phyloP scores from a whole-genome alignment of 2,329 filamentous ascomycete species.

The Lasiodiplodia hormozganensis region DNA sequence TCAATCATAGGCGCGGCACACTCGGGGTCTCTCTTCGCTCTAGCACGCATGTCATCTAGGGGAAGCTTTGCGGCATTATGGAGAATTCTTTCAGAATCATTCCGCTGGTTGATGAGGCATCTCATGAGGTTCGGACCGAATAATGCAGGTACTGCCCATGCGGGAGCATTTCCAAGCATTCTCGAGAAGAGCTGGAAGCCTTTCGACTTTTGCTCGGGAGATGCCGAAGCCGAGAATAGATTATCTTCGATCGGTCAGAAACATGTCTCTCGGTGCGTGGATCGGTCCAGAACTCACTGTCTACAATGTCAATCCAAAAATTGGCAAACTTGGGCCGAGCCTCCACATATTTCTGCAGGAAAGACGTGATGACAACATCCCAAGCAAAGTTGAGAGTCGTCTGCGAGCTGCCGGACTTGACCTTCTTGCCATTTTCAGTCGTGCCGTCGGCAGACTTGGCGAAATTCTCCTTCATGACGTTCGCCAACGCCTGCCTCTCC shows the following conservation, averaged over 20 bases:
- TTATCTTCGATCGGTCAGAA: constrained; percentile 63
- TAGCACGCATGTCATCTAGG: constrained; percentile 72
- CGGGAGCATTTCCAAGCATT: constrained; percentile 65
- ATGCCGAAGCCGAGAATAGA: constrained; percentile 81
- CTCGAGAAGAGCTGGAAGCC: constrained; percentile 88
- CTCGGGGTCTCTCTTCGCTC: constrained; percentile 66
- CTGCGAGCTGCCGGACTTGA: constrained; percentile 76
- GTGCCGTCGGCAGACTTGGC: constrained; percentile 56
- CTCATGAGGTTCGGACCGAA: constrained; percentile 86
- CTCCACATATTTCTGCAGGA: constrained; percentile 38
- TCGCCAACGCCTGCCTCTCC: constrained; percentile 72
- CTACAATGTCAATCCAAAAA: constrained; percentile 87
- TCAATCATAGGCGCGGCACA: constrained; percentile 68
- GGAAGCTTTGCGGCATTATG: constrained; percentile 80
- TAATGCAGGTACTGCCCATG: constrained; percentile 61
- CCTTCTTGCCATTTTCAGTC: constrained; percentile 50
- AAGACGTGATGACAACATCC: constrained; percentile 72
- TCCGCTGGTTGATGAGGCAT: constrained; percentile 82
- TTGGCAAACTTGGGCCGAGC: constrained; percentile 65
- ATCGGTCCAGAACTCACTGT: constrained; percentile 65
- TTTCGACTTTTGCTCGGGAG: constrained; percentile 88
- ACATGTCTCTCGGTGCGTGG: background rate
- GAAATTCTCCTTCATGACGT: constrained; percentile 79
- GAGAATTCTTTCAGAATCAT: constrained; percentile 77
- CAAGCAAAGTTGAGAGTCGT: constrained; percentile 87